Evolutionary conservation across 2,329 filamentous ascomycete genomes (phyloP).

Genomic region (Venturiaceae sp.): DNA sequence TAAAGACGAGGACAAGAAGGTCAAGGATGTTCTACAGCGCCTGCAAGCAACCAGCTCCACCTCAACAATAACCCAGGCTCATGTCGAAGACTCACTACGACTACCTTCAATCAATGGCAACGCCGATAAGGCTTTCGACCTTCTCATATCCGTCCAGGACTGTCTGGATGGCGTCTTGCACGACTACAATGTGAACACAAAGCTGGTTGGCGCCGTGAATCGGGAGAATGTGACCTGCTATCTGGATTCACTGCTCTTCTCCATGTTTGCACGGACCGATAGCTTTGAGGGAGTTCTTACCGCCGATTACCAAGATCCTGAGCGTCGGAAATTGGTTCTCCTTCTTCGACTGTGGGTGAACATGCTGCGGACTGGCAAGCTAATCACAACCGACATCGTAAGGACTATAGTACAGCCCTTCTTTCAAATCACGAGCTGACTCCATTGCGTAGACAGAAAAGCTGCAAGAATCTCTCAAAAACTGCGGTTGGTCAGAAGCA

Average conservation of each 20-base stretch:
- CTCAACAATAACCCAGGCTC: conserved; percentile 39
- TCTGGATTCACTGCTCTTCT: conserved; percentile 80
- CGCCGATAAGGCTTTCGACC: conserved; percentile 61
- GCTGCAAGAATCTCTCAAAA: conserved; percentile 71
- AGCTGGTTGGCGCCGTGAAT: conserved; percentile 79
- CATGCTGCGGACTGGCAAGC: conserved; percentile 70
- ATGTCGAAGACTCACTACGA: conserved; percentile 52
- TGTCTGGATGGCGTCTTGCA: conserved; percentile 71
- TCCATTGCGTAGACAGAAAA: conserved; percentile 54
- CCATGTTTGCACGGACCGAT: conserved; percentile 87
- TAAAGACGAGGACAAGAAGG: conserved; percentile 46
- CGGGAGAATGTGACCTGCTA: conserved; percentile 86
- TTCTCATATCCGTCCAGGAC: conserved; percentile 70
- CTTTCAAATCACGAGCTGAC: neutral
- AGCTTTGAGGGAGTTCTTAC: conserved; percentile 91
- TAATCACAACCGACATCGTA: conserved; percentile 81
- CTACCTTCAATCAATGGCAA: conserved; percentile 60
- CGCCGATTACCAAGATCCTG: conserved; percentile 63
- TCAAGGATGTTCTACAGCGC: conserved; percentile 12
- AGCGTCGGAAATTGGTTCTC: conserved; percentile 59
- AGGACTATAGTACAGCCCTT: conserved; percentile 14
- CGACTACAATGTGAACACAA: conserved; percentile 60
- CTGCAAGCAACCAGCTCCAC: conserved; percentile 39
- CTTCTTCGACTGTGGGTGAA: conserved; percentile 88
- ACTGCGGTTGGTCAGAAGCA: conserved; percentile 84